Conservation (phyloP, 192 early-diverging fungal genomes). For the Phlyctochytrium planicorne region DNA sequence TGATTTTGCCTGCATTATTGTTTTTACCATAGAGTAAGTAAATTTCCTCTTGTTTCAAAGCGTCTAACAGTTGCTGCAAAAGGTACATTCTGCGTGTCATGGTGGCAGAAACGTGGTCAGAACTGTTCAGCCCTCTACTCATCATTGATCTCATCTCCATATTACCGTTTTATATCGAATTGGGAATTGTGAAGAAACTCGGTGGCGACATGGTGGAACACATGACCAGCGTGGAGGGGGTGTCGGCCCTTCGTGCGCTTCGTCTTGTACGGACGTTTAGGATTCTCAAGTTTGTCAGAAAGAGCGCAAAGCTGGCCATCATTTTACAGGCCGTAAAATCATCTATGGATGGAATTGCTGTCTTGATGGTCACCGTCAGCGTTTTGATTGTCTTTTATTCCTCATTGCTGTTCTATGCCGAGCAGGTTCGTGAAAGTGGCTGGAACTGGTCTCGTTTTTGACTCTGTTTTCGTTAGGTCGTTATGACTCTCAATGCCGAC, state of each 20-base stretch:
- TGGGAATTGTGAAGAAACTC: neutral
- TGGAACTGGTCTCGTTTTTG: neutral
- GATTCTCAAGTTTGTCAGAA: conserved; percentile 2
- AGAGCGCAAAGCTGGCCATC: conserved; percentile 3
- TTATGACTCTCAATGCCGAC: neutral
- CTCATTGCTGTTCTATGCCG: conserved; percentile 6
- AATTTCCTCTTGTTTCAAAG: neutral
- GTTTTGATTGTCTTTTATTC: neutral
- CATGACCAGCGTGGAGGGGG: neutral
- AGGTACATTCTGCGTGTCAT: conserved; percentile 7
- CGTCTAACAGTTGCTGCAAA: neutral
- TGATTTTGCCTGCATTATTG: neutral
- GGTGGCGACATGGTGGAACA: neutral
- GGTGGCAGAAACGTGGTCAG: conserved; percentile 2
- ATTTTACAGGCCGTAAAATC: neutral
- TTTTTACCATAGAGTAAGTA: conserved; percentile 10
- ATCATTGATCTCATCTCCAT: neutral
- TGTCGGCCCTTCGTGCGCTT: neutral
- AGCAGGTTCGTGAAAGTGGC: neutral
- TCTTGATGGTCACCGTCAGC: neutral
- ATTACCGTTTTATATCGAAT: conserved; percentile 1
- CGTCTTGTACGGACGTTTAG: neutral
- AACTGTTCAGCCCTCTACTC: neutral
- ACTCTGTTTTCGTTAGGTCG: neutral
- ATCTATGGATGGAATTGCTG: neutral